Percentiles rank a stretch among this genome's conserved stretches.
Conservation (phyloP, 2,329 filamentous ascomycete species). For the Sporothrix protearum region DNA sequence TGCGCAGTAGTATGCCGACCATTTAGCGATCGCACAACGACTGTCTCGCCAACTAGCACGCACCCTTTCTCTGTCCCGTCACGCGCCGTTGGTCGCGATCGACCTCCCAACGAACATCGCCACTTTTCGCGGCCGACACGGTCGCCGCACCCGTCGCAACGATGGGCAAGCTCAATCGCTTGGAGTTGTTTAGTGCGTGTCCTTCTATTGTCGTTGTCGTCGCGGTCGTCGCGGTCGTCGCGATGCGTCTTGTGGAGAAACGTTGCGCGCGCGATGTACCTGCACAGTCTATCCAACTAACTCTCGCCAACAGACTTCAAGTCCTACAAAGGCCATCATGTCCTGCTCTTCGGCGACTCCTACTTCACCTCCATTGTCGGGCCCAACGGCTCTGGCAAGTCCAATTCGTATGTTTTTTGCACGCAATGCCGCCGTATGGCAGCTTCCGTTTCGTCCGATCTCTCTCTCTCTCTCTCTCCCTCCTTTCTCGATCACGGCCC, state of each 20-base stretch:
- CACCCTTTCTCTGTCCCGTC: not conserved
- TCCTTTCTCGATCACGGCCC: not conserved
- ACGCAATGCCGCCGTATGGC: not conserved
- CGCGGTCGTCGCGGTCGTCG: not conserved
- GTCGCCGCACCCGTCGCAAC: conserved; percentile 22
- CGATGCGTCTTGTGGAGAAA: not conserved
- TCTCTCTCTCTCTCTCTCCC: not conserved
- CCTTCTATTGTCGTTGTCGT: not conserved
- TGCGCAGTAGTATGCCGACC: conserved; percentile 7
- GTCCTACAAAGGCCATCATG: conserved; percentile 97
- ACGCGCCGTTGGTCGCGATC: conserved; percentile 17
- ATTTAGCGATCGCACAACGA: conserved; percentile 1
- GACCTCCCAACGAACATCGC: conserved; percentile 2
- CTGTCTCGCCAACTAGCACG: not conserved
- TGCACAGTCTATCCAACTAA: not conserved
- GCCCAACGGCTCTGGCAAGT: conserved; percentile 98
- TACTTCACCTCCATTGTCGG: conserved; percentile 99
- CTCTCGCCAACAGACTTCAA: conserved; percentile 73
- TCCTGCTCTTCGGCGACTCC: conserved; percentile 89
- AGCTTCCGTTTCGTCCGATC: not conserved
- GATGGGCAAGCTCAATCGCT: conserved; percentile 94
- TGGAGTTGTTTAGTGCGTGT: conserved; percentile 84
- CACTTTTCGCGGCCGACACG: conserved; percentile 15
- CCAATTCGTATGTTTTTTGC: conserved; percentile 71
- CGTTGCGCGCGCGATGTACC: not conserved